A percentile compares a stretch with the other conserved stretches of the same genome.
Conservation (phyloP, 495 filamentous ascomycete genomes). For the Talaromyces thailandensis region DNA sequence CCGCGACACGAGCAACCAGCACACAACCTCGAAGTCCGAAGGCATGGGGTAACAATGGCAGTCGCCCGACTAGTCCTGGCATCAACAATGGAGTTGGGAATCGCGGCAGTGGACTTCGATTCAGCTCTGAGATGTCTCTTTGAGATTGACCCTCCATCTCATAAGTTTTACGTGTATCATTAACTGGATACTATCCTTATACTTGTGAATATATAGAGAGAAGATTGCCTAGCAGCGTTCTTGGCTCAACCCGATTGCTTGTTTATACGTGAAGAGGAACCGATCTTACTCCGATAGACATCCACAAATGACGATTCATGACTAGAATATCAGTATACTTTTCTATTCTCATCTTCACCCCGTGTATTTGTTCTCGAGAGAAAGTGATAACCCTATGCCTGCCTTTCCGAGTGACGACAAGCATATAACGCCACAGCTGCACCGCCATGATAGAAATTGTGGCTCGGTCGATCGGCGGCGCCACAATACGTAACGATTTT, state of each 20-base stretch:
- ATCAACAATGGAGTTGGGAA: constrained; percentile 21
- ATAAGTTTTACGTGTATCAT: not conserved
- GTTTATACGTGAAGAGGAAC: not conserved
- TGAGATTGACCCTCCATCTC: constrained; percentile 1
- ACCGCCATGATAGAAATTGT: not conserved
- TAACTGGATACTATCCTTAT: not conserved
- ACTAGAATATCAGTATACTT: not conserved
- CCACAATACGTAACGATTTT: not conserved
- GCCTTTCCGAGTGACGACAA: not conserved
- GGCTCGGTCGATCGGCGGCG: not conserved
- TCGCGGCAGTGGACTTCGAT: constrained; percentile 29
- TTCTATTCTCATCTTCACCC: not conserved
- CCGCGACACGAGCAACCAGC: constrained; percentile 37
- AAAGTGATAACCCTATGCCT: no score
- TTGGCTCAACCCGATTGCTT: not conserved
- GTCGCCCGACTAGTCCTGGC: constrained; percentile 37
- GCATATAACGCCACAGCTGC: not conserved
- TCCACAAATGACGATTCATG: not conserved
- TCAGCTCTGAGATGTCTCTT: constrained; percentile 32
- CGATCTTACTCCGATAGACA: not conserved
- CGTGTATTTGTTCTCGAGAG: not conserved
- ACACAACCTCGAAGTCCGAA: constrained; percentile 39
- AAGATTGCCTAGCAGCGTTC: not conserved
- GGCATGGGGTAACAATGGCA: constrained; percentile 18
- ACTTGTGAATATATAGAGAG: not conserved